A percentile compares a stretch with the other conserved stretches of the same genome.
These are phyloP conservation scores for Penicillium nordicum DNA, from an alignment of 2,329 filamentous ascomycete species.

Conservation along the genomic window DNA sequence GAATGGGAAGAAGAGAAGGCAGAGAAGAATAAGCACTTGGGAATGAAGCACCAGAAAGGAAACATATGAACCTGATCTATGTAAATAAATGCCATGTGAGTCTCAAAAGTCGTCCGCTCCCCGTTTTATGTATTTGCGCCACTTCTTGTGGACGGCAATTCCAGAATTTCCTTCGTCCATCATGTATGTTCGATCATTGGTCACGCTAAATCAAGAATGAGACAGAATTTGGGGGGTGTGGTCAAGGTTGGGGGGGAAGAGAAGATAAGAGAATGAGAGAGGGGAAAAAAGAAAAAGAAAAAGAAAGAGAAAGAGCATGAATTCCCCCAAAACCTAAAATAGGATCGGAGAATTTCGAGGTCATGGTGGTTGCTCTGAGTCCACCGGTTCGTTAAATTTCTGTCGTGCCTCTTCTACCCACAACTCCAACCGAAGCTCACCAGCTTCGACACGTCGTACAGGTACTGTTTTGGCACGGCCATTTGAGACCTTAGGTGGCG, in stretches of 20 bases:
- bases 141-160: slow-evolving; percentile 34
- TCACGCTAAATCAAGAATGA: slow-evolving; percentile 42
- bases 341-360: slow-evolving; percentile 14
- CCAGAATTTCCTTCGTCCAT: slow-evolving; percentile 37
- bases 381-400: slow-evolving; percentile 48
- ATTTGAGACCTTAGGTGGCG: slow-evolving; percentile 33
- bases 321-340: slow-evolving; percentile 14
- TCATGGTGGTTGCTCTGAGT: slow-evolving; percentile 38
- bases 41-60: slow-evolving; percentile 19
- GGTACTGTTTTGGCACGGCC: slow-evolving; percentile 58
- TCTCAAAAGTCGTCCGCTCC: slow-evolving; percentile 38
- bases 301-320: slow-evolving; percentile 8
- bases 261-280: slow-evolving; percentile 18
- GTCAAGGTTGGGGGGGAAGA: slow-evolving; percentile 11
- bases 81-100: slow-evolving; percentile 39
- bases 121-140: slow-evolving; percentile 40
- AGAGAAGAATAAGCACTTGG: slow-evolving; percentile 13
- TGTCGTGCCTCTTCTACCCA: slow-evolving; percentile 65
- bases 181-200: slow-evolving; percentile 42
- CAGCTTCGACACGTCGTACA: slow-evolving; percentile 61
- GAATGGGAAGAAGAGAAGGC: slow-evolving; percentile 12
- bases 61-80: slow-evolving; percentile 39
- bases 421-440: slow-evolving; percentile 64
- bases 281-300: slow-evolving; percentile 9
- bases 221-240: slow-evolving; percentile 22